These are phyloP conservation scores for Elaeis oleifera DNA, from an alignment of 202 grass and related monocot species.

Conservation along the genomic window DNA sequence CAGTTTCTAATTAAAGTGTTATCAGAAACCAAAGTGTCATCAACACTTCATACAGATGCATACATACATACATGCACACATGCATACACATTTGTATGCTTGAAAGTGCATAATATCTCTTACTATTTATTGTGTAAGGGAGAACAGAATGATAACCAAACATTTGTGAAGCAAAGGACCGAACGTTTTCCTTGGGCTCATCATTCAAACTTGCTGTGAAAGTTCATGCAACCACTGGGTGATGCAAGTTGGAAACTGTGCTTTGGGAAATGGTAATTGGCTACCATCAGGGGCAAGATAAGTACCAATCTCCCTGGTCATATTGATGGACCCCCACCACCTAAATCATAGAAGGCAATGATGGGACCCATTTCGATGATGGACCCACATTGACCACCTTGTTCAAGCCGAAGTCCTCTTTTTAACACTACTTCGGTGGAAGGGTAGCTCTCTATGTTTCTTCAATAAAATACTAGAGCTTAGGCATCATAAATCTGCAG, in stretches of 20 bases:
- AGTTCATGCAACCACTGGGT: conserved; percentile 5
- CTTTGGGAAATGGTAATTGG: conserved; percentile 1
- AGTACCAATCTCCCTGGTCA: not conserved
- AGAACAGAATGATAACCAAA: conserved; percentile 6
- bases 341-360: not conserved
- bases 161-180: conserved; percentile 9
- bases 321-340: no score
- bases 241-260: conserved; percentile 1
- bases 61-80: no score
- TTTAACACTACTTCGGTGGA: no score
- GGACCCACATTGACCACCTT: not conserved
- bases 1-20: no score
- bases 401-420: not conserved
- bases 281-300: not conserved
- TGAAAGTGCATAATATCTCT: no score
- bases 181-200: not conserved
- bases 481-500: no score
- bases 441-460: no score
- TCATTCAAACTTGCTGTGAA: conserved; percentile 10
- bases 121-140: not conserved
- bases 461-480: no score
- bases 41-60: no score
- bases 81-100: no score
- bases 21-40: no score
- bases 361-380: not conserved